These are phyloP conservation scores for Penicillium nucicola DNA, from an alignment of 495 filamentous ascomycete genomes.

Conservation along the genomic window DNA sequence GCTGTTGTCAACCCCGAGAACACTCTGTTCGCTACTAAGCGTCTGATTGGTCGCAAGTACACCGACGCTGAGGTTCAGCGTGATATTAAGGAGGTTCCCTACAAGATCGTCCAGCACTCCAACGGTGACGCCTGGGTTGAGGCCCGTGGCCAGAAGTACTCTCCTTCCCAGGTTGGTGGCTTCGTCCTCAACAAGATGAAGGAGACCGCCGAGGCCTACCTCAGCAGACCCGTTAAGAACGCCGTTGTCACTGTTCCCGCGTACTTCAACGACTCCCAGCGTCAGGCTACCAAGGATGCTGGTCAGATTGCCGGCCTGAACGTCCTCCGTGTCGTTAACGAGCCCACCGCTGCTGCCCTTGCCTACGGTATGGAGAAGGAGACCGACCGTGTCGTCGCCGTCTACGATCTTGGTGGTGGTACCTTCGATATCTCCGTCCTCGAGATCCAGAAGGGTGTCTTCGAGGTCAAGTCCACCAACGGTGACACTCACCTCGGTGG, in stretches of 20 bases:
- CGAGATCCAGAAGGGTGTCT: constrained; percentile 96
- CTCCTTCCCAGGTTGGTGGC: constrained; percentile 95
- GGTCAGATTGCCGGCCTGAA: constrained; percentile 95
- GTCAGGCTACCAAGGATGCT: constrained; percentile 96
- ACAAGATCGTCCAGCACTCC: constrained; percentile 98
- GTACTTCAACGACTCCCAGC: constrained; percentile 98
- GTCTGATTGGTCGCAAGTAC: constrained; percentile 98
- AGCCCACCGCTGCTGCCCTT: constrained; percentile 91
- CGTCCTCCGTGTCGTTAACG: constrained; percentile 95
- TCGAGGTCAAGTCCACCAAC: constrained; percentile 98
- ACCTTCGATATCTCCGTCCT: constrained; percentile 98
- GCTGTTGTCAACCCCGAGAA: constrained; percentile 99
- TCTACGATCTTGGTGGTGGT: constrained; percentile 98
- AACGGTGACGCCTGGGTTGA: constrained; percentile 98
- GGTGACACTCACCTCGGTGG: constrained; percentile 97
- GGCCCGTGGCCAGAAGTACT: constrained; percentile 95
- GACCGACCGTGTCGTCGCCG: constrained; percentile 83
- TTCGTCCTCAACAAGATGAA: constrained; percentile 98
- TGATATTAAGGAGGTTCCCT: constrained; percentile 97
- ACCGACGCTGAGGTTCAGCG: constrained; percentile 94
- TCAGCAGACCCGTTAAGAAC: constrained; percentile 87
- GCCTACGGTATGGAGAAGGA: constrained; percentile 96
- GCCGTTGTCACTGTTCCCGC: constrained; percentile 95
- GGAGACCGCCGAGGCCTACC: constrained; percentile 91
- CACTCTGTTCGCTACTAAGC: constrained; percentile 98